These are phyloP conservation scores for Macrolepiota fuliginosa DNA, from an alignment of 768 basidiomycete genomes.

Conservation along the genomic window DNA sequence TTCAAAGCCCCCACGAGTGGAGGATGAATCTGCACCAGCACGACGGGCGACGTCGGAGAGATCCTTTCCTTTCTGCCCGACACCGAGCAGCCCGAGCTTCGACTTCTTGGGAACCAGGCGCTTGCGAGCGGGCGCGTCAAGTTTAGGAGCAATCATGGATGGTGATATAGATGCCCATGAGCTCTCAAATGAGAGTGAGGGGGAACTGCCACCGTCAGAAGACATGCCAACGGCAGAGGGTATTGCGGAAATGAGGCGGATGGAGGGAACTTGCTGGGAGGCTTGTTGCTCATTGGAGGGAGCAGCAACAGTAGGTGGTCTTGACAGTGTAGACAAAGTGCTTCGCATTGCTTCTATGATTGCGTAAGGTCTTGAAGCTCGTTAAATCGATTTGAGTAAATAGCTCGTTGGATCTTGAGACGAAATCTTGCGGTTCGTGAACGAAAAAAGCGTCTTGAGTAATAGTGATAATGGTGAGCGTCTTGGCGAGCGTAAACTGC, in stretches of 20 bases:
- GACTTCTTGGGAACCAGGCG: conserved; percentile 74
- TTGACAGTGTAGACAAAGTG: background rate
- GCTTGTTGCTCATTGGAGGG: conserved; percentile 19
- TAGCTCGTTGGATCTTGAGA: conserved; percentile 8
- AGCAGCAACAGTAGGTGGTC: background rate
- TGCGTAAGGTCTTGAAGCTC: conserved; percentile 3
- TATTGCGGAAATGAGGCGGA: conserved; percentile 67
- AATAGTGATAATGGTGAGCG: background rate
- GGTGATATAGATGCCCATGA: conserved; percentile 34
- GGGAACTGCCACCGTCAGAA: conserved; percentile 31
- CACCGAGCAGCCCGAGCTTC: conserved; percentile 46
- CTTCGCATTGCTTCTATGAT: background rate
- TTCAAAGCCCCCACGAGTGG: conserved; percentile 56
- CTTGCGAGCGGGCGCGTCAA: conserved; percentile 26
- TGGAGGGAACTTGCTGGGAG: conserved; percentile 47
- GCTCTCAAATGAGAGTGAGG: conserved; percentile 31
- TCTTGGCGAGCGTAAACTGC: conserved; percentile 2
- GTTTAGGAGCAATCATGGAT: conserved; percentile 31
- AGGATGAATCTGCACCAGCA: conserved; percentile 33
- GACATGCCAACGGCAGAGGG: conserved; percentile 50
- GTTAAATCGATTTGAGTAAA: background rate
- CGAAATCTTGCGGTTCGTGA: conserved; percentile 8
- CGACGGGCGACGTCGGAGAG: conserved; percentile 60
- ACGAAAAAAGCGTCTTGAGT: conserved; percentile 3
- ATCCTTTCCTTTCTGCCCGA: conserved; percentile 35